Base-by-base conservation (phyloP, 2,329 filamentous ascomycete species). In the Ophiostoma sp. region DNA sequence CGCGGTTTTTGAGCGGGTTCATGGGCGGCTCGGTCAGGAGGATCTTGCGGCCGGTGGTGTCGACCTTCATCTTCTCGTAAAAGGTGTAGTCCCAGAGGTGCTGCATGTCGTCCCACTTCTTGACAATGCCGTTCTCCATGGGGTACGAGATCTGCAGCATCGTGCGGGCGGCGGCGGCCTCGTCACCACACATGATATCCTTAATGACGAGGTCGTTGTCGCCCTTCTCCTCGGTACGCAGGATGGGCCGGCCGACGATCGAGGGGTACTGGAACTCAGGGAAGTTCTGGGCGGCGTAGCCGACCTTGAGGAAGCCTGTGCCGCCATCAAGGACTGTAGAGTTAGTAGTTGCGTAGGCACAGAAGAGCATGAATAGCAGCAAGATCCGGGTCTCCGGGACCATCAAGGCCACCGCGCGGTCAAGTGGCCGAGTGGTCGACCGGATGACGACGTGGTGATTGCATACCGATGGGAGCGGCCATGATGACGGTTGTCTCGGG, bases 71-170 rank as follows among this genome's bases (percentile, higher is more conserved):
- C 87, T 98, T 98, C 79, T 99, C 94, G 80, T 87, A 89, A 79
- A 99, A 99, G 38, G 95, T 99, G 79, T 96, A 98, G 81, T 99
- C 94, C 95, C 95, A 99, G 68, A 99, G 88, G 77, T 98, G 94
- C 83, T 97, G 92, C 95, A 99, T 99, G 79, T 99, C 95, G 75
- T 99, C 95, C 95, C 95, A 99, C 77, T 93, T 93, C 86, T 97
- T 98, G 74, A 99, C 93, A 76, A 99, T 98, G 75, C 95, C 95
- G 79, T 99, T 99, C 80, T 99, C 95, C 95, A 99, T 99, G 74
- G 95, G 95, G 79, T 99, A 99, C 79, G 90, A 96, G 77, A 99
- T 96, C 80, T 99, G 95, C 71, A 99, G 88, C 93, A 97, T 97
- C 71, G 91, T 97, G 76, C 95, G 89, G 73, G 95, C 94, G 67